Conservation (phyloP, 1,284 basidiomycete species). For the Polyporus tsugae region DNA sequence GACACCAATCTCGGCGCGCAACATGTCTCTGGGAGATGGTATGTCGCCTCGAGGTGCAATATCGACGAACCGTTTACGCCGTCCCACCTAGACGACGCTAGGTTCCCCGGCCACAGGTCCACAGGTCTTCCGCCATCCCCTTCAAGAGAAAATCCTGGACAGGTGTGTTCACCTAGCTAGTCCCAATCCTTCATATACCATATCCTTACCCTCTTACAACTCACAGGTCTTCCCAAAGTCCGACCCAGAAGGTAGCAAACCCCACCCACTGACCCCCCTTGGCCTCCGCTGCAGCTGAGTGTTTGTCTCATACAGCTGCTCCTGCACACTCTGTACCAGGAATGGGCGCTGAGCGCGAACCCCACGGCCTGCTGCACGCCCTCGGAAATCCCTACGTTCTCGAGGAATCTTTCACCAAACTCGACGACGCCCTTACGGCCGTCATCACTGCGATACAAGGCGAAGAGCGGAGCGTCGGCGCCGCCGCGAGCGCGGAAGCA, state of each 20-base stretch:
- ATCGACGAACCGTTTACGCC: neutral
- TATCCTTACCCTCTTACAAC: neutral
- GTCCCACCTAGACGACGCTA: conserved; percentile 35
- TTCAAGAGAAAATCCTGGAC: conserved; percentile 42
- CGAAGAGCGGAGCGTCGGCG: conserved; percentile 35
- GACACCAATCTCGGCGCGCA: no score
- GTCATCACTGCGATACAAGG: conserved; percentile 34
- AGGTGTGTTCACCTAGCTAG: conserved; percentile 23
- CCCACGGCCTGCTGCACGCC: conserved; percentile 13
- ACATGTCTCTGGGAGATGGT: conserved; percentile 1
- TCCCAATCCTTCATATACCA: neutral
- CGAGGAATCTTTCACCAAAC: conserved; percentile 32
- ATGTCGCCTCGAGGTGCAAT: neutral
- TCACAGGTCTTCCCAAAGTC: conserved; percentile 42
- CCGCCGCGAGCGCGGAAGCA: conserved; percentile 30
- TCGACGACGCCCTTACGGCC: conserved; percentile 37
- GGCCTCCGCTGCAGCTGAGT: neutral
- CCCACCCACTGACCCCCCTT: neutral
- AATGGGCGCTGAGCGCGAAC: conserved; percentile 35
- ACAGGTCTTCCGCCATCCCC: conserved; percentile 39
- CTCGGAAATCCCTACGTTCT: conserved; percentile 40
- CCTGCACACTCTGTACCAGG: conserved; percentile 38
- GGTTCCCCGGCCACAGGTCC: conserved; percentile 38
- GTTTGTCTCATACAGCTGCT: conserved; percentile 31
- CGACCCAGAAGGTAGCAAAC: conserved; percentile 36